Evolutionary conservation across 345 rosid genomes (phyloP).

Genomic region (Moricandia moricandioides): DNA sequence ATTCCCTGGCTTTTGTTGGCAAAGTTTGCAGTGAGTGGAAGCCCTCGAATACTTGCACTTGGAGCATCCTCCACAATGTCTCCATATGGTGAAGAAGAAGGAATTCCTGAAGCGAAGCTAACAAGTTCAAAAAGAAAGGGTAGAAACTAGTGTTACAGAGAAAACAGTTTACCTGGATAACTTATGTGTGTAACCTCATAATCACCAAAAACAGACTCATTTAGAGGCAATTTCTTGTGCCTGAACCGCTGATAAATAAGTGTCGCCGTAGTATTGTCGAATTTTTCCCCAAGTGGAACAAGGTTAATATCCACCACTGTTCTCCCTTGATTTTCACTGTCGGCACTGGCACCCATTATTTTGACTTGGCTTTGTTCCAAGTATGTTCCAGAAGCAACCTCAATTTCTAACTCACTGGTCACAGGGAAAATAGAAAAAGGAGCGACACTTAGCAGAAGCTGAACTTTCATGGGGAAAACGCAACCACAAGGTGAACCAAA

Average conservation of each 20-base stretch:
- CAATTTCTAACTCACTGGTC: conserved; percentile 87
- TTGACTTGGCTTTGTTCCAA: conserved; percentile 96
- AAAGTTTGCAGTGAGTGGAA: conserved; percentile 68
- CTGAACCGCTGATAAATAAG: conserved; percentile 77
- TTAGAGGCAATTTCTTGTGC: conserved; percentile 73
- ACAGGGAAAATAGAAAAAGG: conserved; percentile 83
- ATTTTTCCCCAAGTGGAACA: conserved; percentile 97
- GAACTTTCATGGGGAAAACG: conserved; percentile 94
- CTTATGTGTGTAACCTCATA: conserved; percentile 70
- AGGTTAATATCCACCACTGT: conserved; percentile 82
- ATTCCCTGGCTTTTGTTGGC: conserved; percentile 63
- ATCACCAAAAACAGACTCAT: conserved; percentile 72
- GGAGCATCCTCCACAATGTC: conserved; percentile 59
- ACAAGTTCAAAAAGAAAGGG: conserved; percentile 14
- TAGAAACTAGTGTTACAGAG: conserved; percentile 18
- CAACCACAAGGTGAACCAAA: conserved; percentile 98
- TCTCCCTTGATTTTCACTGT: conserved; percentile 82
- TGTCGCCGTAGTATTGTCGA: conserved; percentile 89
- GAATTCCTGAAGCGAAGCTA: conserved; percentile 55
- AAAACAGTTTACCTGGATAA: conserved; percentile 73
- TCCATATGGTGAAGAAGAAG: conserved; percentile 76
- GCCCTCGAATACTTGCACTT: conserved; percentile 60
- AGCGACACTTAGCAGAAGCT: conserved; percentile 77
- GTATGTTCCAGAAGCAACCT: conserved; percentile 88
- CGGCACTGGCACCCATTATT: conserved; percentile 98